These are phyloP conservation scores for Knoxia roxburghii DNA, from an alignment of 257 asterid genomes.

Conservation along the genomic window DNA sequence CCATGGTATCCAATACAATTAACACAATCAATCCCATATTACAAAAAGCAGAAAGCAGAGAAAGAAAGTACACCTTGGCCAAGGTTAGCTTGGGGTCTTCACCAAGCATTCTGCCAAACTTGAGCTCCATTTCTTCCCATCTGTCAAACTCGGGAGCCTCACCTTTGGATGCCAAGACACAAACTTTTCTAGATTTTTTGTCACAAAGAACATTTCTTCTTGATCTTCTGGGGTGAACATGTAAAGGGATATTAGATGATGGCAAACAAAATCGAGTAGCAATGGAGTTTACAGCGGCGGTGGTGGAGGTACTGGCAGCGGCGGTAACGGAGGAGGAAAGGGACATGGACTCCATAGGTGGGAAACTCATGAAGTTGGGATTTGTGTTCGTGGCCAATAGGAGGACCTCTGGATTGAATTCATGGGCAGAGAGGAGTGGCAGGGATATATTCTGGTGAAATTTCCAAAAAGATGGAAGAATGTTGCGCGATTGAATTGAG, in stretches of 20 bases:
- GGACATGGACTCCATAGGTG: constrained; percentile 53
- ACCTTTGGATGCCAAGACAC: constrained; percentile 59
- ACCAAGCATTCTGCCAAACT: constrained; percentile 86
- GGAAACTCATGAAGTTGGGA: neutral
- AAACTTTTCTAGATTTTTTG: constrained; percentile 43
- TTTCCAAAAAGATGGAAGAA: neutral
- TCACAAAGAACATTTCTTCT: constrained; percentile 27
- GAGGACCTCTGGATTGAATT: neutral
- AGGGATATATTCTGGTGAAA: neutral
- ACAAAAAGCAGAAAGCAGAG: neutral
- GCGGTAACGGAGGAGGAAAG: constrained; percentile 35
- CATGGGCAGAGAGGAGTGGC: no score
- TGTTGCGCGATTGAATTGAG: neutral
- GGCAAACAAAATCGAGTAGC: constrained; percentile 35
- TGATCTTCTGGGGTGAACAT: constrained; percentile 22
- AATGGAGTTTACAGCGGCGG: constrained; percentile 23
- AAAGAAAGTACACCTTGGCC: constrained; percentile 60
- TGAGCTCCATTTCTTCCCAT: constrained; percentile 90
- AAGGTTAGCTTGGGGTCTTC: constrained; percentile 92
- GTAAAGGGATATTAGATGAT: constrained; percentile 18
- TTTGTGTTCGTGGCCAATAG: neutral
- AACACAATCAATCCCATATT: neutral
- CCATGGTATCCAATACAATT: neutral
- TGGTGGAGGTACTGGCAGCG: constrained; percentile 1
- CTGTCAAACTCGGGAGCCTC: constrained; percentile 54